These are phyloP conservation scores for Spiraea crenata DNA, from an alignment of 331 rosid species.

Conservation along the genomic window DNA sequence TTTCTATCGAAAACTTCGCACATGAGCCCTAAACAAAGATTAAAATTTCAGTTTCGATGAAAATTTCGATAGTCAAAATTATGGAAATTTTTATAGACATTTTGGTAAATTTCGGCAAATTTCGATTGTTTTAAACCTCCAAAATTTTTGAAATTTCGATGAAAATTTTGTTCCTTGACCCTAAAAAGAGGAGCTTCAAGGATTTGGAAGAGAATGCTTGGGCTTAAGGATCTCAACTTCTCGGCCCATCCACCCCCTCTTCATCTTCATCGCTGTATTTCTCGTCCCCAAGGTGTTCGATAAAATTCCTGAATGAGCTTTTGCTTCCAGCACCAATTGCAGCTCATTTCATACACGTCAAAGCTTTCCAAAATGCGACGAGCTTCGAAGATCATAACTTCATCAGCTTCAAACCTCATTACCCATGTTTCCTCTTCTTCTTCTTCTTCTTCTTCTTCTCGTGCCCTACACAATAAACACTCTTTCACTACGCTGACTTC, in stretches of 20 bases:
- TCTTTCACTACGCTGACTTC: constrained; percentile 32
- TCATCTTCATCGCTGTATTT: neutral
- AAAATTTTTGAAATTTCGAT: too few relatives aligned
- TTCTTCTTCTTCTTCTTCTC: constrained; percentile 15
- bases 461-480: constrained; percentile 6
- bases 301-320: neutral
- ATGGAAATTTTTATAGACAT: too few relatives aligned
- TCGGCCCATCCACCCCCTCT: neutral
- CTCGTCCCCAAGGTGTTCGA: constrained; percentile 10
- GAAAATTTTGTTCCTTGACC: too few relatives aligned
- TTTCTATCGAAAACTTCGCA: too few relatives aligned
- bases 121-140: too few relatives aligned
- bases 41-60: too few relatives aligned
- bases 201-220: neutral
- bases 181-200: too few relatives aligned
- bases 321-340: neutral
- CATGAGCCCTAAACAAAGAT: too few relatives aligned
- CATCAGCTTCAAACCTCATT: constrained; percentile 19
- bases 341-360: neutral
- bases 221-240: neutral
- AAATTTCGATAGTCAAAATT: too few relatives aligned
- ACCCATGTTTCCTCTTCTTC: constrained; percentile 26
- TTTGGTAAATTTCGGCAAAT: too few relatives aligned
- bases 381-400: constrained; percentile 39
- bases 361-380: constrained; percentile 40